phyloP scores from a whole-genome alignment of 2,329 filamentous ascomycete genomes.

The Graphiopsis chlorocephala region DNA sequence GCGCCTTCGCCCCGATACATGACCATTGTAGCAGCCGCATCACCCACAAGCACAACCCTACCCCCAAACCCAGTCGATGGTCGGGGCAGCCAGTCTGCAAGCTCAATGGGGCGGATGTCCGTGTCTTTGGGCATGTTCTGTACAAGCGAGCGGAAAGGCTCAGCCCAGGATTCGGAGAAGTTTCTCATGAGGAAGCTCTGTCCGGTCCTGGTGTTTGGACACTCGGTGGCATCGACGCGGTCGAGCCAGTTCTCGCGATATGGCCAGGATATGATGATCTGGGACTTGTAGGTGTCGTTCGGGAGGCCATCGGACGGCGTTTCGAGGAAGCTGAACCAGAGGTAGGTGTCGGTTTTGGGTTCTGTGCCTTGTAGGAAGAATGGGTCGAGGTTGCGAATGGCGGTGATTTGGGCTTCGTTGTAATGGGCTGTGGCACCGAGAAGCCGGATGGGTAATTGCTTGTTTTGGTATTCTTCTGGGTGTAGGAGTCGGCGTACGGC shows the following conservation, averaged over 20 bases:
- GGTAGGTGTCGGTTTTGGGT: constrained; percentile 50
- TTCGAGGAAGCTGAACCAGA: constrained; percentile 55
- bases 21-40: constrained; percentile 16
- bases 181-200: constrained; percentile 21
- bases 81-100: constrained; percentile 18
- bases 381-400: constrained; percentile 49
- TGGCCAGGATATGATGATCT: constrained; percentile 52
- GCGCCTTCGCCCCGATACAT: constrained; percentile 26
- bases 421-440: constrained; percentile 46
- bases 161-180: constrained; percentile 18
- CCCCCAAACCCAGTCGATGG: constrained; percentile 17
- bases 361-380: constrained; percentile 56
- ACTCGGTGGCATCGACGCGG: constrained; percentile 30
- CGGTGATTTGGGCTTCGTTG: constrained; percentile 41
- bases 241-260: constrained; percentile 25
- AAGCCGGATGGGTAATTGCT: constrained; percentile 46
- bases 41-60: background rate
- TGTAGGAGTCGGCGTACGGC: constrained; percentile 4
- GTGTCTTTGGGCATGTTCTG: constrained; percentile 18
- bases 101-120: constrained; percentile 20
- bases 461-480: constrained; percentile 8
- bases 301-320: constrained; percentile 41
- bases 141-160: constrained; percentile 21
- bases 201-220: constrained; percentile 39
- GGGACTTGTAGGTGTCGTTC: constrained; percentile 16